Evolutionary conservation across 2,329 filamentous ascomycete species (phyloP).

Genomic region (Lachnellula occidentalis): DNA sequence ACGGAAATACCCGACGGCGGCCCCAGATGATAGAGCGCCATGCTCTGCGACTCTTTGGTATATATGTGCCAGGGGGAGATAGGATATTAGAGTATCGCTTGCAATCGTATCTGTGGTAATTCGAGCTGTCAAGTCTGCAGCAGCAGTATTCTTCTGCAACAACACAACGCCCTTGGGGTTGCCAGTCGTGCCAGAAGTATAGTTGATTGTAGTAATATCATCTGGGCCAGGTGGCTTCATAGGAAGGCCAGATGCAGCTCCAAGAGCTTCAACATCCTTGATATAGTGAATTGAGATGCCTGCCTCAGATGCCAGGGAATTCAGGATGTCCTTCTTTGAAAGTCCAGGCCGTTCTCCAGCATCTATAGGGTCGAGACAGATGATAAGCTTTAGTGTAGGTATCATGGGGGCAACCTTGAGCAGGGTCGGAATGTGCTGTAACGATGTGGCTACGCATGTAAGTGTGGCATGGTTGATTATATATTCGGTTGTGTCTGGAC

Average conservation of each 20-base stretch:
- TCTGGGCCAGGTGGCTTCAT: constrained; percentile 66
- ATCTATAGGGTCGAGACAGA: constrained; percentile 79
- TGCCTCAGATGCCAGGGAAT: constrained; percentile 64
- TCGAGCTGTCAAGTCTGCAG: constrained; percentile 60
- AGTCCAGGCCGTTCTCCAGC: constrained; percentile 69
- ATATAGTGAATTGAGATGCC: constrained; percentile 79
- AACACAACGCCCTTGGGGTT: constrained; percentile 79
- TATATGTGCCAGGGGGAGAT: constrained; percentile 91
- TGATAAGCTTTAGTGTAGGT: constrained; percentile 78
- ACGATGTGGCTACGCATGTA: constrained; percentile 67
- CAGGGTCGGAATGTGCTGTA: constrained; percentile 75
- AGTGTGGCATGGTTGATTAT: constrained; percentile 89
- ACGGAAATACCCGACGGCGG: constrained; percentile 84
- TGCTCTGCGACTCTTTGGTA: constrained; percentile 84
- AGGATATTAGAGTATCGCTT: constrained; percentile 69
- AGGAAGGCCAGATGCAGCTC: constrained; percentile 61
- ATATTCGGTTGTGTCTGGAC: constrained; percentile 85
- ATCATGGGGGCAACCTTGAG: constrained; percentile 73
- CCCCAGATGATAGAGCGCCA: constrained; percentile 63
- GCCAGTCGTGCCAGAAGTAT: constrained; percentile 81
- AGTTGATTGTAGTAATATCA: constrained; percentile 85
- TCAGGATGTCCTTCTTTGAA: constrained; percentile 75
- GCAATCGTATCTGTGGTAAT: constrained; percentile 43
- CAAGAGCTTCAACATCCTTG: constrained; percentile 74
- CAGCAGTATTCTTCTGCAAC: constrained; percentile 74